Base-by-base conservation (phyloP, 371 early-diverging fungal species). In the Rhizopus stolonifer region DNA sequence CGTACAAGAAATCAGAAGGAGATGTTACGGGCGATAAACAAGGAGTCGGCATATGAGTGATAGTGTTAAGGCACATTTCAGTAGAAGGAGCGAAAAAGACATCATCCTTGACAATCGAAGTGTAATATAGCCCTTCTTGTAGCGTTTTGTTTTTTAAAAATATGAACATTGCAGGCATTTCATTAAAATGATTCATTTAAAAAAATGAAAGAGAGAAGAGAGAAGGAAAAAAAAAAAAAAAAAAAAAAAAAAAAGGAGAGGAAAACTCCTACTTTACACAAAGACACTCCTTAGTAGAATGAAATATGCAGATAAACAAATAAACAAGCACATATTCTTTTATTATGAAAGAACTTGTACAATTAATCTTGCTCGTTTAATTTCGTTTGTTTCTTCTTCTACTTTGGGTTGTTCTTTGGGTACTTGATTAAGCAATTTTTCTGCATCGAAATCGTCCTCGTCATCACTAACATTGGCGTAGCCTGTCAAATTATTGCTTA, bases 371-470 rank as follows among this genome's bases (percentile, higher is more conserved):
- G 72, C 72, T 23, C 72, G 52, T 50, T 61, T 61, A 49, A 59
- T 38, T 38, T 61, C 50, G 51, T 11, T n/a, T 15, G 48, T 39
- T 32, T 60, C 49, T 15, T 64, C 56, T 17, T 67, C 54, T 26
- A 58, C 33, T 42, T 26, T 42, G 19, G 45, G n/a, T 46, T 45
- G 51, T 26, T 25, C 44, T 21, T 44, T 22, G 19, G 58, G 29
- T 24, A 58, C 60, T 39, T 50, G 59, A 23, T 65, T 64, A 34
- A 74, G 55, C 50, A 70, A 36, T 36, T 70, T 70, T 58, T 74
- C 74, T 22, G 74, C 76, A 61, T 75, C 72, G 48, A 69, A 71
- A 43, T 67, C 67, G 52, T 71, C 72, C 15, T 60, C 63, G 42
- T 70, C 65, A 18, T 60, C 58, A 36, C 45, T 46, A 18, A 52